phyloP scores from a whole-genome alignment of 1,139 yeast genomes.

The Candida frijolesensis region DNA sequence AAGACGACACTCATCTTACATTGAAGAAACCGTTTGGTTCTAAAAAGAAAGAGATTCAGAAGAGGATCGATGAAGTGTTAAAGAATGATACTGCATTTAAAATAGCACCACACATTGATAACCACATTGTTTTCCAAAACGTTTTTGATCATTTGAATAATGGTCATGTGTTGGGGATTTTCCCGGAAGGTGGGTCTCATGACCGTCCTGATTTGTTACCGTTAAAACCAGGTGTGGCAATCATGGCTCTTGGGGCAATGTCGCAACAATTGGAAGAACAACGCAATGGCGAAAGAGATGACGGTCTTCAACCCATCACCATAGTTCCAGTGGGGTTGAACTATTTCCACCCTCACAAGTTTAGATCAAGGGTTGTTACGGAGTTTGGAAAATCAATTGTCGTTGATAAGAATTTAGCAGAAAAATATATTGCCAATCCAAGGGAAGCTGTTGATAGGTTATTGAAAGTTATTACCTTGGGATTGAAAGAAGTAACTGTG shows the following conservation, averaged over 20 bases:
- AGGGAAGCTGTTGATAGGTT: slow-evolving; percentile 71
- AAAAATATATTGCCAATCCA: slow-evolving; percentile 40
- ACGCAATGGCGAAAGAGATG: slow-evolving; percentile 3
- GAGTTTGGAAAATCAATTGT: slow-evolving; percentile 49
- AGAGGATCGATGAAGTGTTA: slow-evolving; percentile 39
- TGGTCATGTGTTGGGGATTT: slow-evolving; percentile 65
- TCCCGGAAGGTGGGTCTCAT: slow-evolving; percentile 61
- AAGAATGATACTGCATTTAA: slow-evolving; percentile 53
- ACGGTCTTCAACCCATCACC: slow-evolving; percentile 34
- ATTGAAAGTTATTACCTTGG: slow-evolving; percentile 69
- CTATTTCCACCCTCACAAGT: slow-evolving; percentile 49
- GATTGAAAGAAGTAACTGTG: slow-evolving; percentile 85
- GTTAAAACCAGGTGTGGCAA: slow-evolving; percentile 50
- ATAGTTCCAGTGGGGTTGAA: slow-evolving; percentile 51
- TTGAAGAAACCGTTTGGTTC: slow-evolving; percentile 52
- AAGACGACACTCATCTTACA: slow-evolving; percentile 53
- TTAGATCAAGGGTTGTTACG: slow-evolving; percentile 49
- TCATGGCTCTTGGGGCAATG: slow-evolving; percentile 51
- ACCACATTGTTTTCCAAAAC: slow-evolving; percentile 56
- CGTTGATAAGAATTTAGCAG: slow-evolving; percentile 33
- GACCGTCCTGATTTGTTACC: slow-evolving; percentile 44
- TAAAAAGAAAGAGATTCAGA: slow-evolving; percentile 22
- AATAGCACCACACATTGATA: slow-evolving; percentile 66
- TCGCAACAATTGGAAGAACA: slow-evolving; percentile 25
- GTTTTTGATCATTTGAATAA: slow-evolving; percentile 63